These are phyloP conservation scores for Filosporella fistucella DNA, from an alignment of 495 filamentous ascomycete species.

Conservation along the genomic window DNA sequence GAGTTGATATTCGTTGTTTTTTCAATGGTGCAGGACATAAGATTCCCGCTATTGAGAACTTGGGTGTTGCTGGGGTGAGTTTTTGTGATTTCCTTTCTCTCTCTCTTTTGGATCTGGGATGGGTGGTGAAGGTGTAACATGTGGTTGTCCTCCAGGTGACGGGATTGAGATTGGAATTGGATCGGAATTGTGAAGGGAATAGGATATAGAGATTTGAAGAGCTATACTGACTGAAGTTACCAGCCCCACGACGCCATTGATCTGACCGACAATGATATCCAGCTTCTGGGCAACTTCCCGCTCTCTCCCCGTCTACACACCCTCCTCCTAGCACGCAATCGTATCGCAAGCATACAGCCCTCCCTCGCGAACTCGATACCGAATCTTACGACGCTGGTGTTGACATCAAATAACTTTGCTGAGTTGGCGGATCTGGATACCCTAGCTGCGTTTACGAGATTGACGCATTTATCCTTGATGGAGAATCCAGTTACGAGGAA, in stretches of 20 bases:
- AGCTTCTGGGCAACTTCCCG: conserved; percentile 87
- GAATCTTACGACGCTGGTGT: conserved; percentile 68
- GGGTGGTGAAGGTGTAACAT: too few species aligned
- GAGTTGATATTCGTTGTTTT: conserved; percentile 69
- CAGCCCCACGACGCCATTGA: conserved; percentile 89
- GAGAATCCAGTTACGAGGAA: conserved; percentile 90
- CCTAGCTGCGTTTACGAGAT: conserved; percentile 57
- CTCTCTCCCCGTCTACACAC: conserved; percentile 80
- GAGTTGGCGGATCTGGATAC: conserved; percentile 87
- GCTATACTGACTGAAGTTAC: background rate
- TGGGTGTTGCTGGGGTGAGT: conserved; percentile 89
- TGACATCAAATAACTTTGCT: conserved; percentile 69
- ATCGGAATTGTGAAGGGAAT: too few species aligned
- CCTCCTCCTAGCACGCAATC: conserved; percentile 85
- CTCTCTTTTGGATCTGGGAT: background rate
- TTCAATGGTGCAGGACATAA: conserved; percentile 79
- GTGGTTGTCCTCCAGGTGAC: background rate
- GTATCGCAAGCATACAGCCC: conserved; percentile 74
- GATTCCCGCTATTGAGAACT: conserved; percentile 95
- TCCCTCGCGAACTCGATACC: conserved; percentile 68
- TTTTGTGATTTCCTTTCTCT: conserved; percentile 2
- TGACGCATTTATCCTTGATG: conserved; percentile 77
- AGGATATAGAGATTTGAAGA: background rate
- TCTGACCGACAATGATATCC: conserved; percentile 97
- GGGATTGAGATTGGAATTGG: background rate